phyloP scores from a whole-genome alignment of 2,329 filamentous ascomycete species.

The Colletotrichum sp. region DNA sequence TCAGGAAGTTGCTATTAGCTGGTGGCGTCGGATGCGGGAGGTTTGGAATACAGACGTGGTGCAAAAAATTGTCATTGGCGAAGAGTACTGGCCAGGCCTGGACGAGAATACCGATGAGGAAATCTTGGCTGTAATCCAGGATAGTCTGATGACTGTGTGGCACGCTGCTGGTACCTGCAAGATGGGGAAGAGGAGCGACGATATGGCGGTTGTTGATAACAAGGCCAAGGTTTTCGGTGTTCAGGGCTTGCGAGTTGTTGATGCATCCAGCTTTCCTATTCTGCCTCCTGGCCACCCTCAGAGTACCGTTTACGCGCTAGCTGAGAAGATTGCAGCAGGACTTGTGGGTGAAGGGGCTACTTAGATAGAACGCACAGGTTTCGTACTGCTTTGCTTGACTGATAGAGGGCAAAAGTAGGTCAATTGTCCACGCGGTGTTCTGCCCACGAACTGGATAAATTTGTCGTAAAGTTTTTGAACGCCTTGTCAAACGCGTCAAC shows the following conservation, averaged over 20 bases:
- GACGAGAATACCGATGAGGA: conserved; percentile 45
- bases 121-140: conserved; percentile 34
- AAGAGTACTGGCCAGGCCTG: conserved; percentile 41
- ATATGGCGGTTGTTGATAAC: conserved; percentile 32
- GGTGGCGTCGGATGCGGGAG: conserved; percentile 46
- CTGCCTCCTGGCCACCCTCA: conserved; percentile 29
- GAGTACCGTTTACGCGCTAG: conserved; percentile 25
- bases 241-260: conserved; percentile 32
- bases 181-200: conserved; percentile 49
- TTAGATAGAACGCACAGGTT: too few relatives aligned
- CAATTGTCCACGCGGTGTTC: too few relatives aligned
- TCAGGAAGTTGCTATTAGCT: conserved; percentile 45
- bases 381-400: too few relatives aligned
- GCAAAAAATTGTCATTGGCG: conserved; percentile 31
- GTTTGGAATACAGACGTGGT: conserved; percentile 33
- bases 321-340: conserved; percentile 31
- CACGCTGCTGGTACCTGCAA: conserved; percentile 60
- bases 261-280: conserved; percentile 31
- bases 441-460: too few relatives aligned
- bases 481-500: too few relatives aligned
- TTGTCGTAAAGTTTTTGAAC: too few relatives aligned
- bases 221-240: conserved; percentile 33
- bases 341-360: conserved; percentile 23
- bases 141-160: conserved; percentile 51
- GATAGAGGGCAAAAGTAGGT: too few relatives aligned